Base-by-base conservation (phyloP, 768 basidiomycete species). In the Nidula microcarpa region DNA sequence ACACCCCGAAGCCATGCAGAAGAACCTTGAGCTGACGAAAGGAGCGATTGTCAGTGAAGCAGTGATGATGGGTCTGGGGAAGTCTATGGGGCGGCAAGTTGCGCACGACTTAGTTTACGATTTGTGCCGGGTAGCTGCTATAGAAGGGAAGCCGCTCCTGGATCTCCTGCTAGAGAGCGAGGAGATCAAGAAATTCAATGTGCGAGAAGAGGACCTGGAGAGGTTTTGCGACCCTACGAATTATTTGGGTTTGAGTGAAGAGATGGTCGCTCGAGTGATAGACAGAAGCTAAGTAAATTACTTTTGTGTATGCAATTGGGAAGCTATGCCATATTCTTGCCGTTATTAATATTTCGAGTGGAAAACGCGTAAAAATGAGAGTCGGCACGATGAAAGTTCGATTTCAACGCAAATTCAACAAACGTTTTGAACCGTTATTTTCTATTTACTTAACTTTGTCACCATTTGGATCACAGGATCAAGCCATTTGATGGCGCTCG, bases 41-140 rank as follows among this genome's bases (percentile, higher is more conserved):
- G 76, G 76, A 0, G 65, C 67, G 1, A 70, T 78, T 51, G 68
- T 68, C 17, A 74, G 74, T 17, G 76, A 78, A 58, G 77, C 74
- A 1, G 74, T 76, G 46, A 78, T 77, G 77, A 77, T 77, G 77
- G 67, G 60, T 1, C 65, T 78, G 23, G 76, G 73, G 7, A 68
- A 65, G 53, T 63, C 53, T 44, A 60, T 77, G 46, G 77, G 77
- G n/a, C 62, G 75, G 39, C 77, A 78, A 52, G 65, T 66, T 18
- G 75, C 74, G 11, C 76, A 76, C 49, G 74, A 78, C 55, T 54
- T 74, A 43, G 68, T 78, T 41, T 78, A 78, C 34, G 69, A 70
- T 41, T 59, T 76, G 14, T 78, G 77, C 56, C 63, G 63, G 50
- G 59, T 56, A 55, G 65, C 66, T 4, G 51, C 50, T 8, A 43